These are phyloP conservation scores for Calocybe gambosa DNA, from an alignment of 1,284 basidiomycete genomes.

Conservation along the genomic window DNA sequence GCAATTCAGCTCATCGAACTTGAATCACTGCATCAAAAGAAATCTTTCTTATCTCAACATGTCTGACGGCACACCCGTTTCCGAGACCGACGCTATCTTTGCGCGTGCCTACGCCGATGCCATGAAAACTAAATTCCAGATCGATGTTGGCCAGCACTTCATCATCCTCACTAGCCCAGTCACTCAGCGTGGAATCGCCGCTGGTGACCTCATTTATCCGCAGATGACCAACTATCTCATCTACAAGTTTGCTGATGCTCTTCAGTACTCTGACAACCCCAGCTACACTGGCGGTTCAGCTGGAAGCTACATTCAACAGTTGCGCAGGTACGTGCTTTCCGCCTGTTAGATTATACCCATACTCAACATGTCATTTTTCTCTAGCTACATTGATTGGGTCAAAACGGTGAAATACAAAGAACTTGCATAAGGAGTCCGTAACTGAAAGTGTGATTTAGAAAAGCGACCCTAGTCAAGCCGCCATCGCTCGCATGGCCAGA, in stretches of 20 bases:
- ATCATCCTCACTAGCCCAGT: background rate
- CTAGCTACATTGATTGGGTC: no score
- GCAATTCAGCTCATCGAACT: no score
- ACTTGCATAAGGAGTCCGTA: no score
- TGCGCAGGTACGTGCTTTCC: background rate
- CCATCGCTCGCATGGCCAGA: no score
- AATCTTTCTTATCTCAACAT: background rate
- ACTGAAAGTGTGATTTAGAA: no score
- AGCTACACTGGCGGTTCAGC: background rate
- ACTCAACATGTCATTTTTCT: background rate
- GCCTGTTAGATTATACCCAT: background rate
- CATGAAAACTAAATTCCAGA: background rate
- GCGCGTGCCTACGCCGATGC: slow-evolving; percentile 1
- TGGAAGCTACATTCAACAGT: background rate
- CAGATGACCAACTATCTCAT: slow-evolving; percentile 1
- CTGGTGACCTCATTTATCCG: background rate
- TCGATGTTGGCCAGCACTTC: background rate
- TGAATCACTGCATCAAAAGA: no score
- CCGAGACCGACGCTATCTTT: background rate
- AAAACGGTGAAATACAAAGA: no score
- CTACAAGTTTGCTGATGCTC: slow-evolving; percentile 4
- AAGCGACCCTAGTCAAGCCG: no score
- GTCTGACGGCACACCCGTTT: slow-evolving; percentile 1
- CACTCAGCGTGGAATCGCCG: slow-evolving; percentile 5
- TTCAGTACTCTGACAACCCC: slow-evolving; percentile 4